A percentile compares a stretch with the other conserved stretches of the same genome.
Evolutionary conservation across 371 early-diverging fungal genomes (phyloP).

Genomic region (Rhizopus arrhizus): DNA sequence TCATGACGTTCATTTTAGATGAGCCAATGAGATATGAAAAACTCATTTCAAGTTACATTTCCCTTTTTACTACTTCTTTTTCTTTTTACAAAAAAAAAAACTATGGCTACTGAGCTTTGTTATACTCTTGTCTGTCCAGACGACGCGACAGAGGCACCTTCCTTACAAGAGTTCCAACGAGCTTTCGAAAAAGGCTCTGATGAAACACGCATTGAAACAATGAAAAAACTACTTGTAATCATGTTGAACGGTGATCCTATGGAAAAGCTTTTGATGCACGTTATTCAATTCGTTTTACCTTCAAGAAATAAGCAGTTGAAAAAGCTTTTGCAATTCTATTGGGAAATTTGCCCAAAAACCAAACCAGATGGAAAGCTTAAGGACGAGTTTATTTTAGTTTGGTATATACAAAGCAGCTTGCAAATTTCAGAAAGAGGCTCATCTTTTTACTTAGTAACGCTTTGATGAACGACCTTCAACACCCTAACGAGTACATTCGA

Average conservation of each 20-base stretch:
- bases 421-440: neutral
- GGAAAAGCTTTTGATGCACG: conserved; percentile 90
- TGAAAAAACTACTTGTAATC: conserved; percentile 87
- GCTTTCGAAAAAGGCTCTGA: conserved; percentile 92
- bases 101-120: conserved; percentile 61
- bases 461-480: conserved; percentile 94
- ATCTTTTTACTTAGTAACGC: conserved; percentile 74
- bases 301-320: conserved; percentile 92
- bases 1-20: conserved; percentile 1
- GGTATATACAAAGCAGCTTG: conserved; percentile 52
- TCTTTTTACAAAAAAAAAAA: neutral
- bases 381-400: conserved; percentile 96
- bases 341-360: conserved; percentile 95
- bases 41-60: neutral
- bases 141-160: conserved; percentile 65
- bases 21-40: conserved; percentile 3
- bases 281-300: conserved; percentile 95
- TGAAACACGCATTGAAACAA: conserved; percentile 87
- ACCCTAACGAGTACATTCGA: conserved; percentile 99
- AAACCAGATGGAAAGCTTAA: conserved; percentile 90
- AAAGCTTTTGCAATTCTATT: conserved; percentile 93
- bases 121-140: conserved; percentile 73
- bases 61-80: neutral
- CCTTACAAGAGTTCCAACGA: conserved; percentile 71
- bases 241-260: conserved; percentile 94